These are phyloP conservation scores for Ophiosphaerella narmari DNA, from an alignment of 2,329 filamentous ascomycete genomes.

Conservation along the genomic window DNA sequence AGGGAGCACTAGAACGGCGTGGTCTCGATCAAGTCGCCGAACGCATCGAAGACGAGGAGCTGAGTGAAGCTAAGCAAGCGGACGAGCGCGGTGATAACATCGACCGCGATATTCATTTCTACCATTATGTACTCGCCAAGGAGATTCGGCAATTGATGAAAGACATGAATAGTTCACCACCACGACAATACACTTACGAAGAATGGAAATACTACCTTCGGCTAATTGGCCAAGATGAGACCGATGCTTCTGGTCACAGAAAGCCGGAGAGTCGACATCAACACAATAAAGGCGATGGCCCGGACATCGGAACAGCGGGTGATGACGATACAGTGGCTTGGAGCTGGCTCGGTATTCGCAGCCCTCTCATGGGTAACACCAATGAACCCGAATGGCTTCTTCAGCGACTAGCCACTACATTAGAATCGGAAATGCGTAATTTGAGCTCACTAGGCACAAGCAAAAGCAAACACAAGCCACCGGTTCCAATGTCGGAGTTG, in stretches of 20 bases:
- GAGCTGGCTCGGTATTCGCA: constrained; percentile 74
- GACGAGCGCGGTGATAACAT: constrained; percentile 49
- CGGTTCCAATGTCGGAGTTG: constrained; percentile 40
- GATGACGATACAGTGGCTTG: constrained; percentile 61
- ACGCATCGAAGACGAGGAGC: constrained; percentile 50
- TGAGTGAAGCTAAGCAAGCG: constrained; percentile 48
- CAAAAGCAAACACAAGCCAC: constrained; percentile 30
- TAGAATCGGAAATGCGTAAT: constrained; percentile 52
- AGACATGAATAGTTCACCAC: constrained; percentile 47
- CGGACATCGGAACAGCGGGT: constrained; percentile 39
- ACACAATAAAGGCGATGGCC: constrained; percentile 20
- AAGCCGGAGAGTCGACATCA: constrained; percentile 28
- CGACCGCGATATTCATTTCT: constrained; percentile 57
- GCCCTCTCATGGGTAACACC: constrained; percentile 70
- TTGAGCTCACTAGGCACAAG: constrained; percentile 25
- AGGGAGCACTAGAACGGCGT: constrained; percentile 13
- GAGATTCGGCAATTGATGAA: constrained; percentile 52
- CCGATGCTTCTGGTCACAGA: constrained; percentile 44
- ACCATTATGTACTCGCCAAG: constrained; percentile 53
- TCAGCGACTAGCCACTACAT: constrained; percentile 62
- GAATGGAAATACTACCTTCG: constrained; percentile 48
- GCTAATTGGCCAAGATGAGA: constrained; percentile 47
- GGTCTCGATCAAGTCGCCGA: constrained; percentile 40
- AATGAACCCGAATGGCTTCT: constrained; percentile 76
- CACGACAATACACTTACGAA: constrained; percentile 45